phyloP scores from a whole-genome alignment of 306 rosid genomes.

The Castanea mollissima region DNA sequence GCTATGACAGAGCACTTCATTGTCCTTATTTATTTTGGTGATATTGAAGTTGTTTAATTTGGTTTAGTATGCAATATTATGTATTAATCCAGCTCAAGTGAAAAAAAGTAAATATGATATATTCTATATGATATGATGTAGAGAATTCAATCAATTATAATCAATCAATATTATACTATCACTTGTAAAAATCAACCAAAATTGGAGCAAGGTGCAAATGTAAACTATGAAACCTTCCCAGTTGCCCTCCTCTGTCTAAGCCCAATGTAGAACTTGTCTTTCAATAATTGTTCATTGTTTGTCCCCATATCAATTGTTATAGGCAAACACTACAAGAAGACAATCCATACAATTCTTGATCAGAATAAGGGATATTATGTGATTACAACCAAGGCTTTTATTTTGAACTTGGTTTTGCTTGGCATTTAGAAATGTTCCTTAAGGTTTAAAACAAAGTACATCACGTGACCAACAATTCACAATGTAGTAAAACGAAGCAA shows the following conservation, averaged over 20 bases:
- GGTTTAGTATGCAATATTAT: too few species aligned
- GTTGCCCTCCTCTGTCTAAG: slow-evolving; percentile 82
- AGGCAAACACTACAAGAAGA: slow-evolving; percentile 78
- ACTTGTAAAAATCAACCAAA: slow-evolving; percentile 5
- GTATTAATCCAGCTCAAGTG: too few species aligned
- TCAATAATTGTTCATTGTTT: slow-evolving; percentile 84
- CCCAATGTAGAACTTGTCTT: slow-evolving; percentile 93
- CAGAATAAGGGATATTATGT: neutral
- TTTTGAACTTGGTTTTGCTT: neutral
- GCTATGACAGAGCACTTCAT: too few species aligned
- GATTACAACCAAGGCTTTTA: neutral
- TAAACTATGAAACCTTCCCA: slow-evolving; percentile 68
- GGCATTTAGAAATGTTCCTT: neutral
- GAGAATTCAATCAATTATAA: too few species aligned
- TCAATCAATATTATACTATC: neutral
- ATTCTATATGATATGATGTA: too few species aligned
- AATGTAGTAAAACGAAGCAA: neutral
- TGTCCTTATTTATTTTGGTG: too few species aligned
- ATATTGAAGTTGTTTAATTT: too few species aligned
- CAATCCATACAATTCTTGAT: slow-evolving; percentile 2
- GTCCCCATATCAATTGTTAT: slow-evolving; percentile 97
- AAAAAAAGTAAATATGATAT: too few species aligned
- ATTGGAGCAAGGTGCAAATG: slow-evolving; percentile 19
- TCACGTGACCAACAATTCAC: too few species aligned
- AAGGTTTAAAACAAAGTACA: neutral